phyloP scores from a whole-genome alignment of 352 stramenopile species.

The Globisporangium yorkense region DNA sequence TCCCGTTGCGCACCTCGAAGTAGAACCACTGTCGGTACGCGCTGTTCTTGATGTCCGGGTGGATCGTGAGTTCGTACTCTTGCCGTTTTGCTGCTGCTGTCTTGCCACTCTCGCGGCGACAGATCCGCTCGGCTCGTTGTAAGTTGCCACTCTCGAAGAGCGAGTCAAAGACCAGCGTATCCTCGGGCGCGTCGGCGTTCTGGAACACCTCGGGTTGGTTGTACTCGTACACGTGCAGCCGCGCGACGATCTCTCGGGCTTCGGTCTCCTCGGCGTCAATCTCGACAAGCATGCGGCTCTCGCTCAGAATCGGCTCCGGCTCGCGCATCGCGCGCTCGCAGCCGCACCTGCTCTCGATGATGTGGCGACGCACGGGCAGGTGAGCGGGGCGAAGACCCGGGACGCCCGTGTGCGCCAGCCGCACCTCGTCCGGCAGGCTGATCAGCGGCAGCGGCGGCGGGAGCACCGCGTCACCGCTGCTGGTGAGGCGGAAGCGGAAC shows the following conservation, averaged over 20 bases:
- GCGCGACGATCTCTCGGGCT: conserved; percentile 17
- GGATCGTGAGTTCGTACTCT: conserved; percentile 68
- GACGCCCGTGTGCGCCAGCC: conserved; percentile 33
- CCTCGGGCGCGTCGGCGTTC: conserved; percentile 24
- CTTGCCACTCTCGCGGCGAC: conserved; percentile 19
- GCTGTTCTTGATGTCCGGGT: conserved; percentile 78
- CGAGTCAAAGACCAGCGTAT: conserved; percentile 69
- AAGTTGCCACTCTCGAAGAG: conserved; percentile 78
- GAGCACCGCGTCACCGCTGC: conserved; percentile 27
- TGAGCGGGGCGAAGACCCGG: conserved; percentile 29
- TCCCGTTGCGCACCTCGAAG: conserved; percentile 71
- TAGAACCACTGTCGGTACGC: conserved; percentile 90
- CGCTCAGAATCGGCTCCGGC: conserved; percentile 39
- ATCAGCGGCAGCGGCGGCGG: conserved; percentile 58
- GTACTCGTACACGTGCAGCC: conserved; percentile 69
- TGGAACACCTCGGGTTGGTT: conserved; percentile 40
- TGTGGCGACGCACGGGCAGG: conserved; percentile 42
- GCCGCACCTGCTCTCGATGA: conserved; percentile 6
- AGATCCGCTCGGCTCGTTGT: conserved; percentile 48
- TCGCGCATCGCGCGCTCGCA: conserved; percentile 8
- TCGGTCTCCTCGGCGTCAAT: conserved; percentile 27
- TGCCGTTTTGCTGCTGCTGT: conserved; percentile 16
- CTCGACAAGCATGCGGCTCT: conserved; percentile 33
- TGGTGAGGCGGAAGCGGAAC: conserved; percentile 18
- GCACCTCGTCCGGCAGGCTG: conserved; percentile 41